Evolutionary conservation across 2,329 filamentous ascomycete genomes (phyloP), one percentile per base, ranked within the genome.

Genomic region (Rasamsonia emersonii): DNA sequence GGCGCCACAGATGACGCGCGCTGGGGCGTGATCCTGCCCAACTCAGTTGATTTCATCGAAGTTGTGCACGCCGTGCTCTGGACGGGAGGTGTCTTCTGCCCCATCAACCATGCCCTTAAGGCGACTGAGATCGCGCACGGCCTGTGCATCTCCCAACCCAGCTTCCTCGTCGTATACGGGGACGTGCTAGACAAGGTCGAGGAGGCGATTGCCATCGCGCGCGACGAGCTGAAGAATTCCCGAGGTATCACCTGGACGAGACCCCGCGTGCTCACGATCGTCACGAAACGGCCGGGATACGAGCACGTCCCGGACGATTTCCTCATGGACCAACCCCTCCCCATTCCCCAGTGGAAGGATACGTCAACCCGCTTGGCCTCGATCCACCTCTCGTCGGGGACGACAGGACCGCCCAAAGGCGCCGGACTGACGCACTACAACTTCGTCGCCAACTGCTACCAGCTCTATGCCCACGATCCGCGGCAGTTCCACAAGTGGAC

Each of bases 361-460:
- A 62, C 59, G 0, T 32, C 44, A 0, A 38, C 40, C 9, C 52
- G 58, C 10, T 37, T 61, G 4, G 61, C 61, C 3, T 59, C 58
- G 2, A 62, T 64, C 13, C 59, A 63, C 28, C 36, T 49, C 11
- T 45, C 40, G 13, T 34, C 28, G 9, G 40, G 71, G 2, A 75
- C 71, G 0, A 74, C 71, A 0, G 69, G 68, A 3, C 45, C 72
- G 3, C 71, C 71, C 1, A 76, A 75, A 43, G 68, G 67, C 1
- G 68, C 69, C 9, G 61, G 64, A 44, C 52, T 74, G 18, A 64
- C 67, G 1, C 73, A 77, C 43, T 54, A 60, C 37, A 73, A 73
- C 36, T 56, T 71, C 24, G 55, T 68, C 13, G 64, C 70, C 0
- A 39, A 37, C 15, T 23, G 24, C 10, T 40, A 34, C 14, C 61